Percentiles rank a stretch among this genome's conserved stretches.
phyloP scores from a whole-genome alignment of 108 stramenopile species.

The Fistulifera solaris region DNA sequence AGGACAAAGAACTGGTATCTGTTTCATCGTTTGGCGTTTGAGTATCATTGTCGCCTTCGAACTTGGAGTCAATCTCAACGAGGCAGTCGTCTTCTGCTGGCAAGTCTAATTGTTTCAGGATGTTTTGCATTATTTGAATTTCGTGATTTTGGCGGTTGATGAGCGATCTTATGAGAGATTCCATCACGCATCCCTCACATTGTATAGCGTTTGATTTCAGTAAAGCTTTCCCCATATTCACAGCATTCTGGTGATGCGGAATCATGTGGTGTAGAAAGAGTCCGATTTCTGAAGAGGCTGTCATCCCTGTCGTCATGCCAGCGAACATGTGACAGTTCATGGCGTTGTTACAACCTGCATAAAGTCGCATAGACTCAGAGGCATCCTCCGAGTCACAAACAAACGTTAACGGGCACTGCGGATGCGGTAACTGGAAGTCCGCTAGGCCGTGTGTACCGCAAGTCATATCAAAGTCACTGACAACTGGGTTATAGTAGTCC shows the following conservation, averaged over 20 bases:
- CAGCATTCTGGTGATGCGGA: constrained; percentile 77
- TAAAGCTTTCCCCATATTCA: constrained; percentile 68
- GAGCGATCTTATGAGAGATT: constrained; percentile 28
- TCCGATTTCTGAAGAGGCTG: constrained; percentile 11
- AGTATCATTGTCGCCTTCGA: background rate
- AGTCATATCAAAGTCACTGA: constrained; percentile 30
- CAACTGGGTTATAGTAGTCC: constrained; percentile 25
- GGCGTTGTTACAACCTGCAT: constrained; percentile 42
- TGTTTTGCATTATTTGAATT: constrained; percentile 47
- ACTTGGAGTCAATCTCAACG: constrained; percentile 12
- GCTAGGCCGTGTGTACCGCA: constrained; percentile 65
- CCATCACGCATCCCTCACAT: constrained; percentile 25
- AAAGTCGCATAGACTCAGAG: constrained; percentile 10
- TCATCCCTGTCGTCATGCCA: constrained; percentile 45
- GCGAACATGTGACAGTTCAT: constrained; percentile 44
- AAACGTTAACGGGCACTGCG: constrained; percentile 36
- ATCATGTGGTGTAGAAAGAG: constrained; percentile 86
- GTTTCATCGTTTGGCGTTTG: too few species aligned
- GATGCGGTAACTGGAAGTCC: constrained; percentile 38
- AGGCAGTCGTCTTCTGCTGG: constrained; percentile 35
- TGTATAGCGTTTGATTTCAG: constrained; percentile 27
- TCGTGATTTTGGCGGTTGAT: constrained; percentile 54
- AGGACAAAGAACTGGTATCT: too few species aligned
- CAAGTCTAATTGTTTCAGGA: constrained; percentile 17
- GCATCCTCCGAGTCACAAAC: constrained; percentile 20